Evolutionary conservation across 106 monocot genomes (phyloP).

Genomic region (Allium cepa): DNA sequence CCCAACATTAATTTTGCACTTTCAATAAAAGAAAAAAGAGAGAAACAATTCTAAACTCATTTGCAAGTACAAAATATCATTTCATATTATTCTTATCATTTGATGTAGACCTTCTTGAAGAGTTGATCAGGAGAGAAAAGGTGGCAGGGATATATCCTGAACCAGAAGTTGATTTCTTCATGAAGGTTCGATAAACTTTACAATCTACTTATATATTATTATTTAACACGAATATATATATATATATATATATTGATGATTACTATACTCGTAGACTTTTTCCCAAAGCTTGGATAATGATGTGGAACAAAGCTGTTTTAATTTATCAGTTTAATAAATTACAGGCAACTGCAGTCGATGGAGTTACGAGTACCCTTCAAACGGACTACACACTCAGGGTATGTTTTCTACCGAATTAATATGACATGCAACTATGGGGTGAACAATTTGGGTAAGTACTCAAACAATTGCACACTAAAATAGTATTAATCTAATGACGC

Average conservation of each 20-base stretch:
- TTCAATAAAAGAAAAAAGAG: too few relatives aligned
- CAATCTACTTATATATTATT: background rate
- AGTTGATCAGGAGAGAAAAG: constrained; percentile 71
- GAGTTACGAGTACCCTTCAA: constrained; percentile 40
- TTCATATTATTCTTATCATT: background rate
- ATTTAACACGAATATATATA: background rate
- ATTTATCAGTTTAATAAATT: background rate
- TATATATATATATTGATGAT: background rate
- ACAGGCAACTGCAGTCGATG: constrained; percentile 54
- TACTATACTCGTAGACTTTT: background rate
- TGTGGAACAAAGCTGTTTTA: too few relatives aligned
- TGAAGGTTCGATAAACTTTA: constrained; percentile 46
- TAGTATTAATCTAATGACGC: too few relatives aligned
- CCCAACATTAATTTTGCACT: too few relatives aligned
- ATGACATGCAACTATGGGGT: background rate
- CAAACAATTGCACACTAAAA: too few relatives aligned
- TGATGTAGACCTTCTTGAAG: constrained; percentile 43
- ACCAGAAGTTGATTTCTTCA: constrained; percentile 71
- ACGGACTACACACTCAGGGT: constrained; percentile 58
- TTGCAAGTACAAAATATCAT: too few relatives aligned
- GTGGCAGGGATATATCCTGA: constrained; percentile 62
- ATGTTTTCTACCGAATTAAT: background rate
- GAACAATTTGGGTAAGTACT: too few relatives aligned
- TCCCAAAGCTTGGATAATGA: background rate
- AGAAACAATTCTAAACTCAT: too few relatives aligned